Evolutionary conservation across 768 basidiomycete species (phyloP).

Genomic region (Trametes cingulata): DNA sequence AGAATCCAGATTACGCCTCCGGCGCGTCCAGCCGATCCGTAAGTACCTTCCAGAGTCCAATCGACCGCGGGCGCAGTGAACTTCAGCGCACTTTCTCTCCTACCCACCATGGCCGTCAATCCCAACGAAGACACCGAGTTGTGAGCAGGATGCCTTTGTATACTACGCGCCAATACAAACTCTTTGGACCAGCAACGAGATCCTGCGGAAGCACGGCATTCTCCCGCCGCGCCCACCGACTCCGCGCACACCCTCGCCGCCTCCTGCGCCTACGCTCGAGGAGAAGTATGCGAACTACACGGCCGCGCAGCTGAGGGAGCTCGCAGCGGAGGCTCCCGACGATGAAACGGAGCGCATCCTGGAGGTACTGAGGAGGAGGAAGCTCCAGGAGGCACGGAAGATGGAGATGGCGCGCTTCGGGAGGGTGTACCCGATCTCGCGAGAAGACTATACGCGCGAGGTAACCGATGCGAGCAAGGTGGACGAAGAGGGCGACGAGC

Average conservation of each 20-base stretch:
- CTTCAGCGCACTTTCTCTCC: neutral
- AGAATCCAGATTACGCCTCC: no score
- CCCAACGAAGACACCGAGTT: slow-evolving; percentile 96
- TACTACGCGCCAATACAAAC: slow-evolving; percentile 10
- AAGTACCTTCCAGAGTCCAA: neutral
- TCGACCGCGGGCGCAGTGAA: neutral
- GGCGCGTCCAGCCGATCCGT: no score
- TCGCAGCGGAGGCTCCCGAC: slow-evolving; percentile 72
- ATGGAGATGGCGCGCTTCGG: slow-evolving; percentile 75
- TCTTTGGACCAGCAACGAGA: slow-evolving; percentile 74
- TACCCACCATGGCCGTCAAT: slow-evolving; percentile 60
- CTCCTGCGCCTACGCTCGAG: slow-evolving; percentile 70
- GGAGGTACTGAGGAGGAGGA: slow-evolving; percentile 61
- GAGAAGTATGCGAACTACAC: slow-evolving; percentile 67
- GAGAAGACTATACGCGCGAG: slow-evolving; percentile 93
- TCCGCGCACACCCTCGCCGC: slow-evolving; percentile 79
- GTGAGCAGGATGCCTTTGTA: slow-evolving; percentile 46
- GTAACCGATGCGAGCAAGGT: slow-evolving; percentile 90
- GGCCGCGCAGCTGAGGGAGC: slow-evolving; percentile 60
- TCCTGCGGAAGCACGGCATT: slow-evolving; percentile 89
- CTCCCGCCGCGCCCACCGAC: slow-evolving; percentile 72
- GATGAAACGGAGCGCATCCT: slow-evolving; percentile 77
- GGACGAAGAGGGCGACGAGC: slow-evolving; percentile 63
- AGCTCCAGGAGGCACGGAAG: slow-evolving; percentile 61
- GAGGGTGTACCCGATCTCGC: slow-evolving; percentile 79